These are phyloP conservation scores for Phialophora macrospora DNA, from an alignment of 2,329 filamentous ascomycete genomes.

Conservation along the genomic window DNA sequence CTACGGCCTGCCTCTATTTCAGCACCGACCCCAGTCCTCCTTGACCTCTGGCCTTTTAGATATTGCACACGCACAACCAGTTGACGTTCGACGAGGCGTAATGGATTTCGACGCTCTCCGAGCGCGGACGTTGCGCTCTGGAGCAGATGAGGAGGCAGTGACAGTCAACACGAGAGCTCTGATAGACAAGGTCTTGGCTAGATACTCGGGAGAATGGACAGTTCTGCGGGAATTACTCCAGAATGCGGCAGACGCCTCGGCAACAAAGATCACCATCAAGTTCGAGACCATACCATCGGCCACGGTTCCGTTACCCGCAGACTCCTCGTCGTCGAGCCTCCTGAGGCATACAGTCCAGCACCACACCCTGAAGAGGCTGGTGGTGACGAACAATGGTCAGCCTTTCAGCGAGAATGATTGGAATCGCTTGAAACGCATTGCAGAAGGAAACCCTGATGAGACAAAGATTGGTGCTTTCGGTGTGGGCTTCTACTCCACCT, in stretches of 20 bases:
- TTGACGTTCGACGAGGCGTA: neutral
- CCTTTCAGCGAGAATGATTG: constrained; percentile 90
- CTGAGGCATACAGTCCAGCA: constrained; percentile 83
- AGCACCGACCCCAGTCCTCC: neutral
- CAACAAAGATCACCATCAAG: constrained; percentile 83
- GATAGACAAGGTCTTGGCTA: constrained; percentile 95
- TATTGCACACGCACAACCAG: neutral
- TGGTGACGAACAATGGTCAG: constrained; percentile 90
- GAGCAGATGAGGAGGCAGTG: constrained; percentile 92
- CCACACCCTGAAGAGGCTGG: constrained; percentile 82
- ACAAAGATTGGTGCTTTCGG: constrained; percentile 99
- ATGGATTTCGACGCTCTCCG: constrained; percentile 69
- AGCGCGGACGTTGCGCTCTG: constrained; percentile 82
- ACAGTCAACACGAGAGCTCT: constrained; percentile 95
- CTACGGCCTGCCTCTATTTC: neutral
- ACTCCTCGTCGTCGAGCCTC: constrained; percentile 69
- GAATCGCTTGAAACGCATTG: constrained; percentile 91
- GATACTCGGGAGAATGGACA: constrained; percentile 94
- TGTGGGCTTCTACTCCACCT: constrained; percentile 98
- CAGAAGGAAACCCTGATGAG: constrained; percentile 98
- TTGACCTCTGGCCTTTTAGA: neutral
- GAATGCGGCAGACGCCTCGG: constrained; percentile 96
- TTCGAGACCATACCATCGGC: constrained; percentile 90
- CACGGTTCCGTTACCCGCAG: constrained; percentile 70
- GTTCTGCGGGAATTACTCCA: constrained; percentile 91